Evolutionary conservation across 768 basidiomycete genomes (phyloP).

Genomic region (Rhizopogon vesiculosus): DNA sequence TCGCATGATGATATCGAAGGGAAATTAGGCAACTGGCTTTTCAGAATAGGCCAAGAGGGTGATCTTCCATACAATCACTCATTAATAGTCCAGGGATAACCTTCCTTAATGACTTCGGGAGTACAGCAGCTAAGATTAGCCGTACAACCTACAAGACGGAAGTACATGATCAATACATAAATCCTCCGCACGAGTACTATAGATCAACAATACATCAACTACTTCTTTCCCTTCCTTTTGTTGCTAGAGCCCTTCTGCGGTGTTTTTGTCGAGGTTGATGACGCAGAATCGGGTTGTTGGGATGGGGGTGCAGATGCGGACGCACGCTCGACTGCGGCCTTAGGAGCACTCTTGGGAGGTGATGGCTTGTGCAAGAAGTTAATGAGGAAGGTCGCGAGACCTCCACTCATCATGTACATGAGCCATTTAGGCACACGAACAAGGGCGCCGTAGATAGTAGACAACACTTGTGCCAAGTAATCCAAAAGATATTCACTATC

Average conservation of each 20-base stretch:
- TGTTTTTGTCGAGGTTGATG: conserved; percentile 10
- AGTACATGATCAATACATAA: background rate
- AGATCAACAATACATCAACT: background rate
- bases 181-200: background rate
- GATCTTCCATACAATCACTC: too few species aligned
- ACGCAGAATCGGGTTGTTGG: conserved; percentile 5
- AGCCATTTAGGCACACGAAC: conserved; percentile 67
- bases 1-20: background rate
- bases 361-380: conserved; percentile 51
- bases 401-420: conserved; percentile 62
- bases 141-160: background rate
- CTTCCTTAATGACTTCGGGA: too few species aligned
- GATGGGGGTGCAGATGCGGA: background rate
- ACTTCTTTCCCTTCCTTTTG: conserved; percentile 26
- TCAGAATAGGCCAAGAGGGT: too few species aligned
- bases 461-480: conserved; percentile 45
- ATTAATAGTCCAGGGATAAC: background rate
- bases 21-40: too few species aligned
- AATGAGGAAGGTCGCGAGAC: conserved; percentile 61
- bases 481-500: conserved; percentile 66
- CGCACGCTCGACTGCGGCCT: conserved; percentile 1
- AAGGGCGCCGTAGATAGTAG: conserved; percentile 47
- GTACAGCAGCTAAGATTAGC: background rate
- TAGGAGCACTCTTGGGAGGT: conserved; percentile 4
- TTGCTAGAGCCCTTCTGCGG: conserved; percentile 17